Conservation (phyloP, 768 basidiomycete genomes). For the Termitomyces heimii region DNA sequence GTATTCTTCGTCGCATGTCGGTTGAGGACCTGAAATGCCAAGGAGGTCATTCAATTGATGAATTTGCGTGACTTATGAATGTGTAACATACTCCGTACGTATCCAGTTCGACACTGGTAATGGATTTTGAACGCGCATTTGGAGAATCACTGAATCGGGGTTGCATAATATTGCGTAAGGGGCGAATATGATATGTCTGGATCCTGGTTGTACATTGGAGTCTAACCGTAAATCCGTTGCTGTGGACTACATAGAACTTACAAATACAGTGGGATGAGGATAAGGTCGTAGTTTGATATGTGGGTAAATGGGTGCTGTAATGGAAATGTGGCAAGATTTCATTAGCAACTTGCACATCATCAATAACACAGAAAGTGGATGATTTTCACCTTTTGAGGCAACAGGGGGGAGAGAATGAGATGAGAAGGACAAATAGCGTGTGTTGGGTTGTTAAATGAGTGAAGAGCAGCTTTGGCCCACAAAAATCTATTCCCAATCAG, state of each 20-base stretch:
- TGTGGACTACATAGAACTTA: not conserved
- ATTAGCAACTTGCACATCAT: not conserved
- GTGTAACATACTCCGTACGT: constrained; percentile 62
- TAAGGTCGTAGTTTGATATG: not conserved
- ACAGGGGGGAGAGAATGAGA: not conserved
- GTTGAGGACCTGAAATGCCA: constrained; percentile 52
- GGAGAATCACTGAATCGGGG: constrained; percentile 51
- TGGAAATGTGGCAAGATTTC: not conserved
- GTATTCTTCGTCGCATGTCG: constrained; percentile 64
- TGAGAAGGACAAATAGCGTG: not conserved
- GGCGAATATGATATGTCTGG: not conserved
- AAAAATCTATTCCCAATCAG: constrained; percentile 3
- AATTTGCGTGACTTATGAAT: not conserved
- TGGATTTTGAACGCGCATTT: constrained; percentile 77
- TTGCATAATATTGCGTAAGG: constrained; percentile 18
- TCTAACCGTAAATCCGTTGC: not conserved
- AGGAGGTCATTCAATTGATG: not conserved
- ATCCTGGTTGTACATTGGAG: not conserved
- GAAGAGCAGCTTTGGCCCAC: not conserved
- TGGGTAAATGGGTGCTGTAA: not conserved
- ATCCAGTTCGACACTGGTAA: constrained; percentile 72
- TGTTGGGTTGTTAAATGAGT: not conserved
- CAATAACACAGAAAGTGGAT: not conserved
- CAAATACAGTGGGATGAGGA: not conserved
- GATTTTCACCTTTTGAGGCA: not conserved